Percentiles rank a stretch among this genome's conserved stretches.
phyloP scores from a whole-genome alignment of 2,329 filamentous ascomycete species.

The Fusarium keratoplasticum region DNA sequence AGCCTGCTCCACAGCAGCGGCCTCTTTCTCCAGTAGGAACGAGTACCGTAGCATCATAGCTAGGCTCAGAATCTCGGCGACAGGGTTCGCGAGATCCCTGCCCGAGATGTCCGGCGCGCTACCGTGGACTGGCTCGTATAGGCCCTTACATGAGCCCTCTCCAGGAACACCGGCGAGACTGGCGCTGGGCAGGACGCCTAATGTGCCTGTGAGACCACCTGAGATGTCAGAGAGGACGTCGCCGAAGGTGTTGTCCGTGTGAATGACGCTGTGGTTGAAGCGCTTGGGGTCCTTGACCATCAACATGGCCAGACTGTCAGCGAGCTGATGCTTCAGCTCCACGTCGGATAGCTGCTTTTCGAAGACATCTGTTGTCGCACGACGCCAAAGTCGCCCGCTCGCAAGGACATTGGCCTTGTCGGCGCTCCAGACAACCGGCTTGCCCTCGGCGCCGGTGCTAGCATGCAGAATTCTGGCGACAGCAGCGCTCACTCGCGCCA shows the following conservation, averaged over 20 bases:
- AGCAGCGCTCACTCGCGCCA: background rate
- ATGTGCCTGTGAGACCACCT: background rate
- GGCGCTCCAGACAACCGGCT: background rate
- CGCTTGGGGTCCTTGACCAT: background rate
- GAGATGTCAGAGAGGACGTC: background rate
- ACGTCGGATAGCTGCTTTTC: background rate
- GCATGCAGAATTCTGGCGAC: background rate
- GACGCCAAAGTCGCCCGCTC: background rate
- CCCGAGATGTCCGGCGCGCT: background rate
- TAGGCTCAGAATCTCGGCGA: background rate
- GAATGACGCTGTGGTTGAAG: background rate
- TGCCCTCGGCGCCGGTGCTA: background rate
- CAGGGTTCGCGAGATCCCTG: background rate
- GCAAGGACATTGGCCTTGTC: background rate
- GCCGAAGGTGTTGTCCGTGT: background rate
- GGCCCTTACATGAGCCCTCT: background rate
- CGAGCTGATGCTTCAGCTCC: background rate
- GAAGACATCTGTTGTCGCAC: background rate
- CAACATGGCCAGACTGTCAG: background rate
- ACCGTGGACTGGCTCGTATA: background rate
- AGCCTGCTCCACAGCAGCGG: background rate
- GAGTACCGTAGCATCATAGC: background rate
- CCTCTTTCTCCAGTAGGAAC: background rate
- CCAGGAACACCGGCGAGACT: background rate
- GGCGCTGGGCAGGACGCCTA: background rate